A percentile compares a stretch with the other conserved stretches of the same genome.
These are phyloP conservation scores for Saccharomycopsis crataegensis DNA, from an alignment of 1,139 yeast species.

Conservation along the genomic window DNA sequence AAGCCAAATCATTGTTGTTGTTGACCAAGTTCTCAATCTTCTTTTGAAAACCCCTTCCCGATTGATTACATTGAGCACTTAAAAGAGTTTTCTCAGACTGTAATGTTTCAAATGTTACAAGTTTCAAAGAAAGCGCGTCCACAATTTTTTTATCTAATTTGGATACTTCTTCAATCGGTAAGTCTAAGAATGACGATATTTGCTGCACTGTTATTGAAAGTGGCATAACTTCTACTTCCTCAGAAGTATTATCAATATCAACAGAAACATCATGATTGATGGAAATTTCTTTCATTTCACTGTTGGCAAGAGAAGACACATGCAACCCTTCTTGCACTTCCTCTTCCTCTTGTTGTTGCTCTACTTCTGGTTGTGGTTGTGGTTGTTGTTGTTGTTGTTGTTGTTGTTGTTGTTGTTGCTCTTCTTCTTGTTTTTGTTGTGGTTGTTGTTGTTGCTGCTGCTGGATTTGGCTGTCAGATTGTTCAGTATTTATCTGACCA, in stretches of 20 bases:
- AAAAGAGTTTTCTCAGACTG: slow-evolving; percentile 45
- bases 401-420: no score
- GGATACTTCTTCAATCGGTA: slow-evolving; percentile 3
- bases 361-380: no score
- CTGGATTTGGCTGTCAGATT: no score
- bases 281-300: not conserved
- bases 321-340: not conserved
- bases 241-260: not conserved
- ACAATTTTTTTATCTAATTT: not conserved
- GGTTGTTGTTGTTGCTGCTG: no score
- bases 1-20: slow-evolving; percentile 23
- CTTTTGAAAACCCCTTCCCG: slow-evolving; percentile 33
- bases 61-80: slow-evolving; percentile 49
- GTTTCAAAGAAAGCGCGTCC: slow-evolving; percentile 31
- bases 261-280: not conserved
- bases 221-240: not conserved
- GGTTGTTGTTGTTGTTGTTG: no score
- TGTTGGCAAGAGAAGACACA: not conserved
- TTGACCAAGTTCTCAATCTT: slow-evolving; percentile 29
- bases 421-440: no score
- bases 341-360: no score
- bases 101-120: slow-evolving; percentile 42
- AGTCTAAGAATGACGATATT: slow-evolving; percentile 4
- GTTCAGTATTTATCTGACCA: no score
- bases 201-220: not conserved